Evolutionary conservation across 148 eudicot species (phyloP), one percentile per base, ranked within the genome.

Genomic region (Drosera capensis): DNA sequence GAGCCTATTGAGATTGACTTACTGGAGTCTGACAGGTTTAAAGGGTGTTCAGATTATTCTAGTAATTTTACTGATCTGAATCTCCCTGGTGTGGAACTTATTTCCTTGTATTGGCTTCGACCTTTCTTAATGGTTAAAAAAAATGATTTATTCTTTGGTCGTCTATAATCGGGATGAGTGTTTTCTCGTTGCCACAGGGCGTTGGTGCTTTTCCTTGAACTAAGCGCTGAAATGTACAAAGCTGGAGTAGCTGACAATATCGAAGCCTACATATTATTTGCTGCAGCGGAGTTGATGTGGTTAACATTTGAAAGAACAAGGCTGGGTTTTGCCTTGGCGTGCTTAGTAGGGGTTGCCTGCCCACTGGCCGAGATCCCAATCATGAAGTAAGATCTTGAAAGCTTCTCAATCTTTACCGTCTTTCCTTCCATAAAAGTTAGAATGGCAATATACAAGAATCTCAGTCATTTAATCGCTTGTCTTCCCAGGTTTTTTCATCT

Each of bases 291-390:
- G 56, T 40, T 73, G 8, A 60, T 71, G 29, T 86, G 96, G 96
- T 29, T 67, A 12, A 52, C 67, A 29, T 40, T 73, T 45, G 78
- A 86, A 13, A 55, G 59, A 34, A 81, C 93, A 12, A 41, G 68
- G 63, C 49, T 59, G 2, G 96, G 93, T 7, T 81, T 86, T 51
- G 83, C 77, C 20, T 60, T 81, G n/a, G 96, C 93, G 37, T 73
- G 59, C 26, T 16, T 75, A 21, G 56, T 81, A 24, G 96, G 93
- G 54, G 15, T 86, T 46, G 72, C 39, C 40, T 86, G 93, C 64
- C 96, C 93, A 25, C 52, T 86, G 18, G 87, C 93, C 14, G 96
- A 86, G 63, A 71, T 86, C 38, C 87, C 81, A 20, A 43, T 86
- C 14, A 73, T 78, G 71, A 78, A 81, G 93, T 86, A 60, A 25